Conservation (phyloP, 768 basidiomycete genomes). For the Porphyrellus cyaneotinctus region DNA sequence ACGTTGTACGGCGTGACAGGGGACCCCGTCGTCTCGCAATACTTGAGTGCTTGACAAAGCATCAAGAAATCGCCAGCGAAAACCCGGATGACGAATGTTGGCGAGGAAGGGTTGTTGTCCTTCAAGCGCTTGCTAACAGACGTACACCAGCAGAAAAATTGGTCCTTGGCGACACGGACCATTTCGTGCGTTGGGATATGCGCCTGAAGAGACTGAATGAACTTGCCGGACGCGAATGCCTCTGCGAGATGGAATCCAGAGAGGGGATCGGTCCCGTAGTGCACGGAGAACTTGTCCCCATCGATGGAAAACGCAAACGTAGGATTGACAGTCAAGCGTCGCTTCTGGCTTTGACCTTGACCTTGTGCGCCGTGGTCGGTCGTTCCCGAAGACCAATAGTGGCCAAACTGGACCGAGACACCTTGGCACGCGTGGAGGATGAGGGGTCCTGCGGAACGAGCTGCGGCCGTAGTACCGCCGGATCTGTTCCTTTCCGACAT, state of each 20-base stretch:
- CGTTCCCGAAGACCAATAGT: slow-evolving; percentile 23
- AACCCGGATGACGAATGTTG: slow-evolving; percentile 25
- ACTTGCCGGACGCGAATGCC: slow-evolving; percentile 13
- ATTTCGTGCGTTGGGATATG: slow-evolving; percentile 5
- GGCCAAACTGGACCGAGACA: slow-evolving; percentile 13
- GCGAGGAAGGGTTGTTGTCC: slow-evolving; percentile 6
- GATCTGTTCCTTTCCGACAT: background rate
- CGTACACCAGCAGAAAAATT: slow-evolving; percentile 27
- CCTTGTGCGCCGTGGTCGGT: slow-evolving; percentile 5
- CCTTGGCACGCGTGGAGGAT: background rate
- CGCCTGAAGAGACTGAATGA: background rate
- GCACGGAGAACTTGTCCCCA: slow-evolving; percentile 23
- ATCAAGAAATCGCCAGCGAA: slow-evolving; percentile 27
- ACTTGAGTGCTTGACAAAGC: slow-evolving; percentile 21
- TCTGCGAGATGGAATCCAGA: slow-evolving; percentile 31
- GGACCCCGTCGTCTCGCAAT: slow-evolving; percentile 8
- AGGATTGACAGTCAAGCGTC: slow-evolving; percentile 18
- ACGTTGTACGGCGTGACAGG: slow-evolving; percentile 17
- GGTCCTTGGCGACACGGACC: slow-evolving; percentile 15
- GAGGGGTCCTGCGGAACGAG: slow-evolving; percentile 29
- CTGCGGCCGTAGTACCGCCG: slow-evolving; percentile 1
- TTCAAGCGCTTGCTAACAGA: slow-evolving; percentile 14
- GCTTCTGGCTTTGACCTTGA: background rate
- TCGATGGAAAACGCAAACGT: slow-evolving; percentile 29
- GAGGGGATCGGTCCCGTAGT: slow-evolving; percentile 29